phyloP scores from a whole-genome alignment of 305 asterid species.

The Fraxinus xanthoxyloides region DNA sequence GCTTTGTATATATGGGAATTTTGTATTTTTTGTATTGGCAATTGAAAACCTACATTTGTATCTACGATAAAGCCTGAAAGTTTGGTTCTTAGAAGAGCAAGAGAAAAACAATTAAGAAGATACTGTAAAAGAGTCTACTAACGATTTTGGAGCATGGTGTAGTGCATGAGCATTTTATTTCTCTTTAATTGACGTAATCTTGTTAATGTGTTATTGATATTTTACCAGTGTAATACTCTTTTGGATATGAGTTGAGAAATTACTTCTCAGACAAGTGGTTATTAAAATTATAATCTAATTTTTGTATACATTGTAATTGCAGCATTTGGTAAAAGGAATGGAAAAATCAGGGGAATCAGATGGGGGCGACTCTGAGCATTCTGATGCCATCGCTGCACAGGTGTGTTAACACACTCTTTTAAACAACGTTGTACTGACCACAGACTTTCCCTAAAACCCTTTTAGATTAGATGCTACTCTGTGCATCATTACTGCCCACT shows the following conservation, averaged over 20 bases:
- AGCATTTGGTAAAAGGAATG: constrained; percentile 56
- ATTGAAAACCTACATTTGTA: not conserved
- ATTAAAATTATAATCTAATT: not conserved
- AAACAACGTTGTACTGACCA: not conserved
- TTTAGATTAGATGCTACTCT: not conserved
- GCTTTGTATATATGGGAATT: not conserved
- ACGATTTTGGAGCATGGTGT: not conserved
- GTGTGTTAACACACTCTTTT: constrained; percentile 26
- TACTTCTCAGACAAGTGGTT: not conserved
- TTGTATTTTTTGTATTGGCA: not conserved
- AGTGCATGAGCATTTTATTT: not conserved
- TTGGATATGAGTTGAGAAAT: not conserved
- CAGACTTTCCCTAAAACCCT: not conserved
- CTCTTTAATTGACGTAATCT: not conserved
- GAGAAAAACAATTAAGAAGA: not conserved
- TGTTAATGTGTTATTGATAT: not conserved
- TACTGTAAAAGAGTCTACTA: not conserved
- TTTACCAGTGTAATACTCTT: not conserved
- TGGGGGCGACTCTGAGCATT: constrained; percentile 36
- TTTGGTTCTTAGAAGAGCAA: not conserved
- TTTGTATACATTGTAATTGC: constrained; percentile 18
- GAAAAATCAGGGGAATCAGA: constrained; percentile 52
- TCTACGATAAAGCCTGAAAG: not conserved
- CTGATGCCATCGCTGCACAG: constrained; percentile 66
- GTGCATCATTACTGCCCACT: not conserved